phyloP scores from a whole-genome alignment of 2,329 filamentous ascomycete species.

The Myriangium duriaei region DNA sequence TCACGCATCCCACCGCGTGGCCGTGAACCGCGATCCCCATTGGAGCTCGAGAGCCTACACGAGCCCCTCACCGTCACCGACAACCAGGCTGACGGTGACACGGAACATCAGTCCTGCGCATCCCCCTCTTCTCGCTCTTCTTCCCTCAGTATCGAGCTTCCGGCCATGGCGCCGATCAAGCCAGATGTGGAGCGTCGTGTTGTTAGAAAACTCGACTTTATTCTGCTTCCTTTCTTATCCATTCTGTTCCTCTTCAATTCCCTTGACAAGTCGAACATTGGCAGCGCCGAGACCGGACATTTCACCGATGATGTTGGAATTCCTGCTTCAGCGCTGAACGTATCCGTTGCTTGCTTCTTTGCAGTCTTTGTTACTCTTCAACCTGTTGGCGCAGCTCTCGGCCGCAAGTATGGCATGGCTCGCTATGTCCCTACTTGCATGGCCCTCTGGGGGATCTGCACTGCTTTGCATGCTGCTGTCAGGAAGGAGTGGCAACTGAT shows the following conservation, averaged over 20 bases:
- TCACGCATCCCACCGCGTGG: constrained; percentile 6
- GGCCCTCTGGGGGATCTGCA: constrained; percentile 40
- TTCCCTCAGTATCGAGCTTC: no score
- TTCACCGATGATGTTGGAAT: constrained; percentile 45
- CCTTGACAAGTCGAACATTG: constrained; percentile 42
- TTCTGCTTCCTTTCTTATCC: constrained; percentile 40
- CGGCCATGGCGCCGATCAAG: no score
- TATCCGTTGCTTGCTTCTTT: constrained; percentile 45
- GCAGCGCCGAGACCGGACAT: constrained; percentile 46
- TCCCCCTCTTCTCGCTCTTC: no score
- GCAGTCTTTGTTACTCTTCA: constrained; percentile 47
- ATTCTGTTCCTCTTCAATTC: constrained; percentile 41
- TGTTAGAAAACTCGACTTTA: constrained; percentile 36
- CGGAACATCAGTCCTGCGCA: no score
- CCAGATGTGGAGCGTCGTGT: constrained; percentile 22
- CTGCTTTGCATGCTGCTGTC: constrained; percentile 36
- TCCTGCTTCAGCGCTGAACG: constrained; percentile 40
- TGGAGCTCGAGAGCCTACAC: constrained; percentile 8
- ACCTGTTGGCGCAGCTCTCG: constrained; percentile 44
- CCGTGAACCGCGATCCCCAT: constrained; percentile 6
- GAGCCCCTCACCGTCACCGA: constrained; percentile 1
- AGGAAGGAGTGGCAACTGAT: constrained; percentile 36
- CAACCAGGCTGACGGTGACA: no score
- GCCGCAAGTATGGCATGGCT: constrained; percentile 43
- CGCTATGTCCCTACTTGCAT: constrained; percentile 46